Evolutionary conservation across 2,329 filamentous ascomycete genomes (phyloP), one percentile per base, ranked within the genome.

Genomic region (Fusarium armeniacum): DNA sequence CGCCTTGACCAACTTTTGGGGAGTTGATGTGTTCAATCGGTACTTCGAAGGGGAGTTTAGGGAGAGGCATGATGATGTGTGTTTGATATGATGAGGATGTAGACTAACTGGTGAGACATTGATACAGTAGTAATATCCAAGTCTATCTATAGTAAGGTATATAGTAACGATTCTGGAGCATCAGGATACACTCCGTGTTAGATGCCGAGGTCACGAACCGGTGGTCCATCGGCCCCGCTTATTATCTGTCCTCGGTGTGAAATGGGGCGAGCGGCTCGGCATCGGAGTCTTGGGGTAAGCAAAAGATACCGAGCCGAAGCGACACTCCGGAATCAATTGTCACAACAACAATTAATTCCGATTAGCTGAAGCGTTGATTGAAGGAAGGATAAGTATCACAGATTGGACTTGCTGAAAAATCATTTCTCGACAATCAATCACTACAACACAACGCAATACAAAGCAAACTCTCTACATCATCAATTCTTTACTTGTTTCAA

Each of bases 231-330:
- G 61, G 58, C 61, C 50, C 61, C 61, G 49, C 43, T 18, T 26
- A 0, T 13, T 6, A 13, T 6, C 12, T 10, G 8, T 38, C 8
- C 10, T 40, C 24, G 47, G 47, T 16, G 18, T 1, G 28, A 35
- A 18, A 12, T 3, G 0, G 8, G 24, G 47, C 20, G 40, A 26
- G 2, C 58, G 59, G 58, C 15, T 63, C 61, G 61, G 60, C 4
- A 49, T 38, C 58, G 58, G 49, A 63, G 32, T 49, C 30, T 47
- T 47, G 33, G 8, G 15, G 41, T 3, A 44, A n/a, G 8, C 4
- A 8, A 3, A 11, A 35, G 36, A n/a, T 58, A 18, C 61, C 61
- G 61, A 64, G 30, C 61, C 61, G 61, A 58, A 64, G 32, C 61
- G 59, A 50, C n/a, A 33, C 0, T 3, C 16, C 35, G 35, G 49